These are phyloP conservation scores for Aspergillus nomiae DNA, from an alignment of 2,329 filamentous ascomycete genomes.

Conservation along the genomic window DNA sequence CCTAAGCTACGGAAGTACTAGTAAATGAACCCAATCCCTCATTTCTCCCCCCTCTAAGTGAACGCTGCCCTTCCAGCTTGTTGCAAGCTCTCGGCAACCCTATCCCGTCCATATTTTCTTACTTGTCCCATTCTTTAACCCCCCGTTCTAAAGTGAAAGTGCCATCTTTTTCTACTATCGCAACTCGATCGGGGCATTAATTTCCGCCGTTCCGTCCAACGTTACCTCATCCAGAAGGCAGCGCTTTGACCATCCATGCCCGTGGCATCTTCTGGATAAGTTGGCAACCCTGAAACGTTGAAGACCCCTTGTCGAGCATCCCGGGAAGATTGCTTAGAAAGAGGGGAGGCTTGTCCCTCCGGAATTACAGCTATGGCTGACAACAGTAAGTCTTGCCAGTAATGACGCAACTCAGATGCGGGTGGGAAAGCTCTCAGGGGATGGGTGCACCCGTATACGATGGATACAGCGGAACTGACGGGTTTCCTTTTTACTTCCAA, in stretches of 20 bases:
- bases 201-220: not conserved
- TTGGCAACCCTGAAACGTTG: slow-evolving; percentile 24
- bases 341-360: slow-evolving; percentile 32
- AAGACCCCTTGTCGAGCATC: slow-evolving; percentile 22
- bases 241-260: slow-evolving; percentile 30
- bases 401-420: slow-evolving; percentile 6
- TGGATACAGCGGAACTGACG: slow-evolving; percentile 27
- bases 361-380: slow-evolving; percentile 37
- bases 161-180: not conserved
- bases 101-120: slow-evolving; percentile 3
- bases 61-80: slow-evolving; percentile 6
- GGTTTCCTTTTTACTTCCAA: slow-evolving; percentile 17
- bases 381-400: slow-evolving; percentile 25
- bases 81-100: slow-evolving; percentile 7
- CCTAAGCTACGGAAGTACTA: not conserved
- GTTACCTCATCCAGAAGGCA: slow-evolving; percentile 15
- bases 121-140: slow-evolving; percentile 1
- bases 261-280: slow-evolving; percentile 28
- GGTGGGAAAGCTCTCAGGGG: slow-evolving; percentile 26
- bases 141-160: not conserved
- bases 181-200: not conserved
- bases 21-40: slow-evolving; percentile 4
- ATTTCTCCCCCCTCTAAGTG: slow-evolving; percentile 1
- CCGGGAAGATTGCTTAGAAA: slow-evolving; percentile 19
- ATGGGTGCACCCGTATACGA: slow-evolving; percentile 18